Conservation (phyloP, 352 stramenopile genomes). For the Globisporangium perplexum region DNA sequence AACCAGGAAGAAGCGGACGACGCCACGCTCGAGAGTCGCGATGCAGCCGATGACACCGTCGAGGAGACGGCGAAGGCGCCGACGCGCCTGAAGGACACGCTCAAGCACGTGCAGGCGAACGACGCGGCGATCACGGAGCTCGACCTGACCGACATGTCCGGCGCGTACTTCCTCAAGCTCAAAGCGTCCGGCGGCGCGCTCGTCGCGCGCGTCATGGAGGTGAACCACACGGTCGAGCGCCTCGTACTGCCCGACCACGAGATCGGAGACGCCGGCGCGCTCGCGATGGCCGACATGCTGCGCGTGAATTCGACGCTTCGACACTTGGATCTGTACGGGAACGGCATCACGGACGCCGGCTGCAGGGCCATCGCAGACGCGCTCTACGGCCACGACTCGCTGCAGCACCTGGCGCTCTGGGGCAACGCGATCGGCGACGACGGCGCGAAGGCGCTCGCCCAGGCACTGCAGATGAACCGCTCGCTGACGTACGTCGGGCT, state of each 20-base stretch:
- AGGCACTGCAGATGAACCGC: conserved; percentile 43
- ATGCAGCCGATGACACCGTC: too few species aligned
- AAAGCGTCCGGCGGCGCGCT: conserved; percentile 25
- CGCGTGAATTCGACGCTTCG: conserved; percentile 39
- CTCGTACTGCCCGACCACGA: conserved; percentile 47
- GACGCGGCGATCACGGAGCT: conserved; percentile 48
- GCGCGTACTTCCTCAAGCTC: conserved; percentile 36
- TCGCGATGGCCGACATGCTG: conserved; percentile 49
- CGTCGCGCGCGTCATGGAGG: conserved; percentile 45
- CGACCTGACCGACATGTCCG: conserved; percentile 50
- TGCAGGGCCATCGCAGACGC: conserved; percentile 23
- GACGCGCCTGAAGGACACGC: conserved; percentile 34
- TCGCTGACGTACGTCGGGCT: conserved; percentile 46
- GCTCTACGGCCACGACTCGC: conserved; percentile 41
- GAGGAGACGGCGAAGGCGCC: not conserved
- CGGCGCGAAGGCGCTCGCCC: conserved; percentile 32
- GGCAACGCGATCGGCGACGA: conserved; percentile 42
- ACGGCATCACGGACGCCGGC: conserved; percentile 37
- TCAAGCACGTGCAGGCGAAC: conserved; percentile 50
- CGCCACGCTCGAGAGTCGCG: not conserved
- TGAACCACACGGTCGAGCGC: conserved; percentile 35
- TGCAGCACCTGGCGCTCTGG: conserved; percentile 36
- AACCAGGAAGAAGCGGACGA: conserved; percentile 3
- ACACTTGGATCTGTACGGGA: conserved; percentile 42
- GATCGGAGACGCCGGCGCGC: conserved; percentile 39